Percentiles rank a stretch among this genome's conserved stretches.
Evolutionary conservation across 495 filamentous ascomycete species (phyloP).

Genomic region (Cercophora samala): DNA sequence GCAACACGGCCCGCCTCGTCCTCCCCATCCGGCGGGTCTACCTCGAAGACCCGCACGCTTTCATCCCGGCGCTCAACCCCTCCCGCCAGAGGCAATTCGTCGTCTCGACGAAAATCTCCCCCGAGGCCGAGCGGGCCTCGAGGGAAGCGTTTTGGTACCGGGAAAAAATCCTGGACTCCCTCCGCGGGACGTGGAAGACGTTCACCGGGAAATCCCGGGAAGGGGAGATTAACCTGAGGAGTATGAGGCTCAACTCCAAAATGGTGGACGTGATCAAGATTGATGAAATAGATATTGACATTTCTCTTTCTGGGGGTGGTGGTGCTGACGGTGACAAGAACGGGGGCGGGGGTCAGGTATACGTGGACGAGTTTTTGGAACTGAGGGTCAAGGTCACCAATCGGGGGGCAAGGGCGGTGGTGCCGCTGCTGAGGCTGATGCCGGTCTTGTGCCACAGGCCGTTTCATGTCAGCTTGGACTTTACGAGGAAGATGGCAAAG

Average conservation of each 20-base stretch:
- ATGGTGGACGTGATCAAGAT: slow-evolving; percentile 84
- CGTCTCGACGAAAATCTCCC: slow-evolving; percentile 74
- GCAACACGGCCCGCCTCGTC: slow-evolving; percentile 72
- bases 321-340: slow-evolving; percentile 24
- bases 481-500: slow-evolving; percentile 61
- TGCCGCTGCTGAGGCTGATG: slow-evolving; percentile 71
- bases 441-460: slow-evolving; percentile 72
- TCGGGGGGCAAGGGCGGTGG: slow-evolving; percentile 62
- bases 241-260: slow-evolving; percentile 64
- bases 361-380: slow-evolving; percentile 67
- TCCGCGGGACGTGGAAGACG: slow-evolving; percentile 63
- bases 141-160: slow-evolving; percentile 93
- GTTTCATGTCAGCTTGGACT: slow-evolving; percentile 71
- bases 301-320: slow-evolving; percentile 49
- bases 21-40: slow-evolving; percentile 74
- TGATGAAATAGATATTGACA: slow-evolving; percentile 71
- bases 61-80: slow-evolving; percentile 77
- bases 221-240: slow-evolving; percentile 72
- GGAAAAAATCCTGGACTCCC: slow-evolving; percentile 70
- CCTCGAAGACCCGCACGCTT: slow-evolving; percentile 68
- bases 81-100: slow-evolving; percentile 81
- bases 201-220: slow-evolving; percentile 46
- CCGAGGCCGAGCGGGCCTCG: slow-evolving; percentile 62
- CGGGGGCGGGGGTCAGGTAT: slow-evolving; percentile 35
- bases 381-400: slow-evolving; percentile 68